These are phyloP conservation scores for Fusarium phyllophilum DNA, from an alignment of 2,329 filamentous ascomycete genomes.

Conservation along the genomic window DNA sequence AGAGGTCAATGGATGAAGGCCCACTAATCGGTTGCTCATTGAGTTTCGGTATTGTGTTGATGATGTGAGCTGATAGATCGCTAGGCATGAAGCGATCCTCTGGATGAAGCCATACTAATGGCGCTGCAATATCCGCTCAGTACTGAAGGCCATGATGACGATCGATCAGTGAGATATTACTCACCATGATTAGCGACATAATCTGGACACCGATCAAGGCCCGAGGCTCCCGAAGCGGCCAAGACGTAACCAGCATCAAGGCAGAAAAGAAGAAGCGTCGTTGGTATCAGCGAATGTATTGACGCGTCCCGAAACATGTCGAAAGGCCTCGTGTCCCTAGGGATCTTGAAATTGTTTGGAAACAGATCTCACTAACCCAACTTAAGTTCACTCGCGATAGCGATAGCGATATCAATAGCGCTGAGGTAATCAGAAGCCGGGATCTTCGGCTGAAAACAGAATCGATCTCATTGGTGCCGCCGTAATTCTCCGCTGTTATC, in stretches of 20 bases:
- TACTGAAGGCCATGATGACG: neutral
- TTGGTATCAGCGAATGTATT: neutral
- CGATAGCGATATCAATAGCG: neutral
- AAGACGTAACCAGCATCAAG: constrained; percentile 5
- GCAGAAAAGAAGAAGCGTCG: constrained; percentile 4
- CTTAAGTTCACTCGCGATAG: constrained; percentile 8
- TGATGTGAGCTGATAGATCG: constrained; percentile 45
- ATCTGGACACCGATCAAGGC: constrained; percentile 38
- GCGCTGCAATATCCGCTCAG: constrained; percentile 35
- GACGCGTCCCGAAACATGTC: constrained; percentile 13
- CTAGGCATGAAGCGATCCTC: constrained; percentile 47
- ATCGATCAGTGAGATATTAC: constrained; percentile 7
- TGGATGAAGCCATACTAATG: constrained; percentile 48
- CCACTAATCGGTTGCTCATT: constrained; percentile 27
- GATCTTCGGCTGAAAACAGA: constrained; percentile 1
- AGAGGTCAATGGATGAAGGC: constrained; percentile 39
- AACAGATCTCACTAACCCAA: constrained; percentile 9
- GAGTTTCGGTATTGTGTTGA: constrained; percentile 43
- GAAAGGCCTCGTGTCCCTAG: neutral
- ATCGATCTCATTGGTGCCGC: constrained; percentile 1
- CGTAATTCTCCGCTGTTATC: neutral
- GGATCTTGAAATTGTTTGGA: constrained; percentile 1
- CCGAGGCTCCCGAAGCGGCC: constrained; percentile 14
- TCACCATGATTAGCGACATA: constrained; percentile 47
- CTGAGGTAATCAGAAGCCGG: constrained; percentile 29